Evolutionary conservation across 2,329 filamentous ascomycete genomes (phyloP).

Genomic region (Neophaeococcomyces mojaviensis): DNA sequence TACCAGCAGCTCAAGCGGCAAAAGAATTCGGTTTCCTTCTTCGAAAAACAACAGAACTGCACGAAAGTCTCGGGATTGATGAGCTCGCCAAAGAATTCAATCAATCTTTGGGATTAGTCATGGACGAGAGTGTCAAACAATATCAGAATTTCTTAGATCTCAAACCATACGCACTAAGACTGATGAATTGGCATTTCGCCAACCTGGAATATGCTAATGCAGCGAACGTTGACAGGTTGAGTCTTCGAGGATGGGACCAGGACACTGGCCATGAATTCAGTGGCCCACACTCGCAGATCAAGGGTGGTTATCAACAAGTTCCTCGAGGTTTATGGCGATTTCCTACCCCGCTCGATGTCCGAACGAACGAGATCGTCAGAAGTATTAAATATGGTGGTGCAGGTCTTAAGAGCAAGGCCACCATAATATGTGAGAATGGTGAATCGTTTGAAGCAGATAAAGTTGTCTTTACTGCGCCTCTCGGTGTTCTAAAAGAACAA

Average conservation of each 20-base stretch:
- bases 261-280: constrained; percentile 98
- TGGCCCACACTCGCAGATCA: constrained; percentile 84
- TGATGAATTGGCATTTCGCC: constrained; percentile 97
- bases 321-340: constrained; percentile 76
- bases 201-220: constrained; percentile 98
- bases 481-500: constrained; percentile 83
- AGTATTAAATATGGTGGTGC: constrained; percentile 58
- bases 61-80: constrained; percentile 65
- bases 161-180: constrained; percentile 74
- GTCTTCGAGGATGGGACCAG: constrained; percentile 88
- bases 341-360: constrained; percentile 69
- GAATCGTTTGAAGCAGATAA: constrained; percentile 73
- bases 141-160: constrained; percentile 78
- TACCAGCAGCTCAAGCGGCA: constrained; percentile 69
- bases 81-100: constrained; percentile 52
- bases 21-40: constrained; percentile 76
- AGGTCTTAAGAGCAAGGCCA: constrained; percentile 41
- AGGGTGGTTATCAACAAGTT: constrained; percentile 89
- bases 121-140: constrained; percentile 84
- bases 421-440: constrained; percentile 70
- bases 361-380: constrained; percentile 63
- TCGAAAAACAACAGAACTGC: constrained; percentile 53
- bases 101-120: constrained; percentile 79
- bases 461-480: constrained; percentile 80
- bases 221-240: constrained; percentile 76